Evolutionary conservation across 495 filamentous ascomycete genomes (phyloP), one percentile per base, ranked within the genome.

Genomic region (Coniosporium apollinis): DNA sequence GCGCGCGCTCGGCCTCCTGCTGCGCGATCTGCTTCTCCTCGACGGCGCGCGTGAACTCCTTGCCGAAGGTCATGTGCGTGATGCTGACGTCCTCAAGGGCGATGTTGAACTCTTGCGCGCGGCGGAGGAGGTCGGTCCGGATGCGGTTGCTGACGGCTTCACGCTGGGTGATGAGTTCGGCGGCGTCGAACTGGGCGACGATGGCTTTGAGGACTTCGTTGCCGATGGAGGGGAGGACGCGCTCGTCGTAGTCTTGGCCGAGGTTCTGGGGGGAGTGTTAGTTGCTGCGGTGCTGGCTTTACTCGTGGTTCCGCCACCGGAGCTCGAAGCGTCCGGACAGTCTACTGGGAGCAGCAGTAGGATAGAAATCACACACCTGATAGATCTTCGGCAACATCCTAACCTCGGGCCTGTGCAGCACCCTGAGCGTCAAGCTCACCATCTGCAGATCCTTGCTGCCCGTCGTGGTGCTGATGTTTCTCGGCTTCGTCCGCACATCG

Each of bases 1-100:
- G 68, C 18, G 87, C 86, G 36, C 89, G 70, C 69, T 99, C 89
- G 39, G 89, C 89, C 54, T 99, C 89, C 60, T 99, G 89, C 64
- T 99, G 89, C 18, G 89, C 89, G 58, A 99, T 99, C 68, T 99
- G 89, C 72, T 99, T 99, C 70, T 99, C 91, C 65, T 99, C 89
- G 49, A 99, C 89, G 41, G 89, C 89, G 44, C 74, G 73, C 39
- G 89, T 99, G 75, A 99, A 99, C 64, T 99, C 89, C 64, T 84
- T 86, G 38, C 89, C 89, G 60, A 99, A 99, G 36, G 89, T 96
- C 89, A 99, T 96, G 73, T 99, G 89, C 28, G 89, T 99, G 67
- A 99, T 99, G 48, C 82, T 91, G 39, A 99, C 89, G 51, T 99
- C 89, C 60, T 99, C 89, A 28, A 99, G 80, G 21, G 82, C 80